Evolutionary conservation across 2,329 filamentous ascomycete genomes (phyloP).

Genomic region (Epichloe typhina): DNA sequence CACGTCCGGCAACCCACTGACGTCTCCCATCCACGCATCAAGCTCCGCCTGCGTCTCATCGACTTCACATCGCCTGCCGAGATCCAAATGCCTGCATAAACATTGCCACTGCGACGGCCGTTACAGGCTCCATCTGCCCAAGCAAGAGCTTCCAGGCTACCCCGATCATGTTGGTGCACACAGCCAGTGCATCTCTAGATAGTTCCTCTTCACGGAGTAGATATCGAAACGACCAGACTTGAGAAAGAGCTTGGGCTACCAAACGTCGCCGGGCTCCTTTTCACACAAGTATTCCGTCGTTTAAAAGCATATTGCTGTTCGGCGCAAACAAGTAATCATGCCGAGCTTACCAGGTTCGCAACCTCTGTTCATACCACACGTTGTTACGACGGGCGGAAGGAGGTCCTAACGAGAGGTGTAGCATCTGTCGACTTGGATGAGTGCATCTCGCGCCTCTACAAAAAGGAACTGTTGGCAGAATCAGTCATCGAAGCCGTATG

Average conservation of each 20-base stretch:
- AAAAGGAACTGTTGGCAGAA: constrained; percentile 92
- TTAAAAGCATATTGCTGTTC: not conserved
- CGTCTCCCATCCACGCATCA: not conserved
- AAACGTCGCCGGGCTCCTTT: not conserved
- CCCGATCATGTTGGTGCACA: constrained; percentile 30
- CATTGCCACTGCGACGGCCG: constrained; percentile 5
- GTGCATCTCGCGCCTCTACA: constrained; percentile 93
- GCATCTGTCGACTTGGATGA: constrained; percentile 96
- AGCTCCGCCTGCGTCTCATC: not conserved
- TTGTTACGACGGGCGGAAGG: not conserved
- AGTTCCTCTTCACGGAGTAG: constrained; percentile 23
- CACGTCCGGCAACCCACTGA: not conserved
- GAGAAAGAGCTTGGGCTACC: not conserved
- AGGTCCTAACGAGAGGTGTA: constrained; percentile 21
- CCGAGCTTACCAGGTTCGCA: constrained; percentile 42
- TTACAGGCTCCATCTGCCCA: constrained; percentile 1
- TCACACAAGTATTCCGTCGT: no score
- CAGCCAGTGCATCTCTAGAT: constrained; percentile 21
- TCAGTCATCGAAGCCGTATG: constrained; percentile 98
- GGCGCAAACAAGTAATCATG: constrained; percentile 26
- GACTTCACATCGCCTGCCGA: not conserved
- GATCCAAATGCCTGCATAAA: constrained; percentile 4
- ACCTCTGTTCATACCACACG: not conserved
- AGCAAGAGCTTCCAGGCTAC: constrained; percentile 18
- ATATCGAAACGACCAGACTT: constrained; percentile 13